These are phyloP conservation scores for Clitocybe nebularis DNA, from an alignment of 1,284 basidiomycete genomes.

Conservation along the genomic window DNA sequence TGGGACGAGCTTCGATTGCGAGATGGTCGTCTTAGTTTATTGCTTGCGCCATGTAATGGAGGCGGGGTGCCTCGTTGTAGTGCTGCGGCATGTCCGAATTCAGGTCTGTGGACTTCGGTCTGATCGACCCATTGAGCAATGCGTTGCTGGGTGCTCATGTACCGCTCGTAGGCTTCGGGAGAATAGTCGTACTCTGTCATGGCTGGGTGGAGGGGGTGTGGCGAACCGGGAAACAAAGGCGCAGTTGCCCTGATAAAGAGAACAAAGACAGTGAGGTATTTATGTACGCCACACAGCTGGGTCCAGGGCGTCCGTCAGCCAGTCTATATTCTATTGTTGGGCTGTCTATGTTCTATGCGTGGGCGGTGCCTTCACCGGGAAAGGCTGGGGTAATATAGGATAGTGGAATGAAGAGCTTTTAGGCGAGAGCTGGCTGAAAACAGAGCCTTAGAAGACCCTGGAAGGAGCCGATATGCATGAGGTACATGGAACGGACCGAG, in stretches of 20 bases:
- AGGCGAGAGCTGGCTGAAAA: background rate
- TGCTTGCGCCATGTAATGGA: slow-evolving; percentile 7
- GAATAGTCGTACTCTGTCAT: slow-evolving; percentile 36
- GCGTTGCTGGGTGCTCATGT: slow-evolving; percentile 22
- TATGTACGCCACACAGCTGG: slow-evolving; percentile 4
- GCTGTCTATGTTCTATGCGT: slow-evolving; percentile 11
- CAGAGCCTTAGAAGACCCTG: background rate
- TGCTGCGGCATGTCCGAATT: slow-evolving; percentile 8
- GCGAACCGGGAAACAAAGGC: background rate
- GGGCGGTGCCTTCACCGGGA: slow-evolving; percentile 10
- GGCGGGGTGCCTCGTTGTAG: slow-evolving; percentile 5
- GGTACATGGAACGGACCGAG: slow-evolving; percentile 1
- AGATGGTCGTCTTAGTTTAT: slow-evolving; percentile 1
- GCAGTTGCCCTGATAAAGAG: slow-evolving; percentile 2
- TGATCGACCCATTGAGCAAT: slow-evolving; percentile 27
- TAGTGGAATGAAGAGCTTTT: background rate
- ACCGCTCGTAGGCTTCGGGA: slow-evolving; percentile 25
- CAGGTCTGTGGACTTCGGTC: slow-evolving; percentile 17
- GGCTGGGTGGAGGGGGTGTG: no score
- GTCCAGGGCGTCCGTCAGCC: slow-evolving; percentile 5
- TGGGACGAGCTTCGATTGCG: slow-evolving; percentile 5
- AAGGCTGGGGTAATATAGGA: slow-evolving; percentile 6
- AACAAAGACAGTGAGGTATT: slow-evolving; percentile 9
- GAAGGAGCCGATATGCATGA: background rate
- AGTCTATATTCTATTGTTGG: slow-evolving; percentile 8